phyloP scores from a whole-genome alignment of 1,284 basidiomycete genomes.

The Bjerkandera adusta region DNA sequence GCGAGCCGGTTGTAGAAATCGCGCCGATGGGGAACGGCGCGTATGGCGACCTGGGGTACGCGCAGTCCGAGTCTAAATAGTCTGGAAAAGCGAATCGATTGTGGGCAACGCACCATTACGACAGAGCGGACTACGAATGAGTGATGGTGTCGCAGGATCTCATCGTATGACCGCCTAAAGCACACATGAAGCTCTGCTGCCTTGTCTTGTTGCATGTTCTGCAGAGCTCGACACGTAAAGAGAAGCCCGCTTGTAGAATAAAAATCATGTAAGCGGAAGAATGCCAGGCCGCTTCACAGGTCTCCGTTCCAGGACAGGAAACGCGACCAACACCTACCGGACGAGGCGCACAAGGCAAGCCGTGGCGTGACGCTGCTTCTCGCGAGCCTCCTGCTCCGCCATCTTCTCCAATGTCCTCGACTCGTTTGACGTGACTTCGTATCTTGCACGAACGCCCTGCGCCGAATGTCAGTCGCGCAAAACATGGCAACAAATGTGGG shows the following conservation, averaged over 20 bases:
- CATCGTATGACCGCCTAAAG: constrained; percentile 88
- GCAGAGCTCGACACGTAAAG: constrained; percentile 81
- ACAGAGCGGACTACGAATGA: constrained; percentile 82
- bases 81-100: constrained; percentile 3
- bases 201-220: constrained; percentile 71
- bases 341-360: constrained; percentile 78
- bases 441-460: constrained; percentile 81
- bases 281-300: constrained; percentile 21
- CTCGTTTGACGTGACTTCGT: constrained; percentile 48
- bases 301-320: constrained; percentile 25
- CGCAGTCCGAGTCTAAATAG: constrained; percentile 4
- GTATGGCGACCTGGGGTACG: constrained; percentile 78
- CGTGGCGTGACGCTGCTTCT: constrained; percentile 48
- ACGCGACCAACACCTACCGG: constrained; percentile 48
- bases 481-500: not conserved
- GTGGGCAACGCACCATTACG: constrained; percentile 64
- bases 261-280: constrained; percentile 27
- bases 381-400: constrained; percentile 61
- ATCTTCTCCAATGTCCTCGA: constrained; percentile 81
- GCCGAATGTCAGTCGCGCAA: constrained; percentile 6
- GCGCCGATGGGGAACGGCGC: constrained; percentile 84
- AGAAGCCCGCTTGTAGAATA: constrained; percentile 70
- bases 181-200: constrained; percentile 75
- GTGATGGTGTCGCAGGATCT: constrained; percentile 81
- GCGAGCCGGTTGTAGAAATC: constrained; percentile 86